phyloP scores from a whole-genome alignment of 306 rosid species.

The Elaeagnus macrophylla region DNA sequence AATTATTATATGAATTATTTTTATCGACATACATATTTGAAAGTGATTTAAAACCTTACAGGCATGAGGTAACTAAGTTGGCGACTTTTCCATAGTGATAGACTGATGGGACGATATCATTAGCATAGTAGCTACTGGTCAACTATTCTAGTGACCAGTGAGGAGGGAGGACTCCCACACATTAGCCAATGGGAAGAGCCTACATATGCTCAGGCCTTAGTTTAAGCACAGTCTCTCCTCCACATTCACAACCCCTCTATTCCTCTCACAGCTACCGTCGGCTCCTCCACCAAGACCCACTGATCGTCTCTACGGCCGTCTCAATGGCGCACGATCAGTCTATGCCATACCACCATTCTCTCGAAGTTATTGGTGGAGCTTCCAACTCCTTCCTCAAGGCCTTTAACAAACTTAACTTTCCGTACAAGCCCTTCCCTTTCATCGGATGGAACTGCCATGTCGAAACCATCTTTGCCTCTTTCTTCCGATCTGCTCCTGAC shows the following conservation, averaged over 20 bases:
- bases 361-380: conserved; percentile 56
- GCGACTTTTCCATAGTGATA: too few relatives aligned
- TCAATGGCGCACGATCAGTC: conserved; percentile 1
- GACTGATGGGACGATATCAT: background rate
- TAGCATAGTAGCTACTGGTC: background rate
- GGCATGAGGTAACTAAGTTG: too few relatives aligned
- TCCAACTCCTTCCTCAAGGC: conserved; percentile 40
- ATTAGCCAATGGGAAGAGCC: conserved; percentile 29
- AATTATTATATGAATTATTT: too few relatives aligned
- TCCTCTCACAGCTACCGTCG: conserved; percentile 2
- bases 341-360: conserved; percentile 36
- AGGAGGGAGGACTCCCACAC: background rate
- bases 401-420: conserved; percentile 29
- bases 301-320: background rate
- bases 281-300: background rate
- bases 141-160: background rate
- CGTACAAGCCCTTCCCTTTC: conserved; percentile 48
- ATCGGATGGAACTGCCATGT: conserved; percentile 55
- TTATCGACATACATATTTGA: too few relatives aligned
- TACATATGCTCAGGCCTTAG: conserved; percentile 10
- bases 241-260: background rate
- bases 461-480: conserved; percentile 82
- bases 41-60: too few relatives aligned
- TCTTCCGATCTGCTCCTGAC: conserved; percentile 50
- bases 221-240: too few relatives aligned